Base-by-base conservation (phyloP, 306 rosid species). In the Vigna mungo region DNA sequence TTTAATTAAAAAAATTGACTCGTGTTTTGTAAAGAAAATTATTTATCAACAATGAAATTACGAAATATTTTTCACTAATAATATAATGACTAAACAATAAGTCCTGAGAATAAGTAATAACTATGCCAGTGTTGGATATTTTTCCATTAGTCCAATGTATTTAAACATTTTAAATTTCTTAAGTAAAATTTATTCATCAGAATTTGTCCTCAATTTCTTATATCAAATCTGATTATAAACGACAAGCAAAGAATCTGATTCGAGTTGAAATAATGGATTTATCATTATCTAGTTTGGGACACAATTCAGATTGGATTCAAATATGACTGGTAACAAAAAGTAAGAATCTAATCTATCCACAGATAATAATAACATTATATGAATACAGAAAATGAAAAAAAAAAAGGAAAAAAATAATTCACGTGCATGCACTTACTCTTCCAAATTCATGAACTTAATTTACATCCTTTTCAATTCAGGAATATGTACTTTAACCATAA, bases 381-480 rank as follows among this genome's bases (percentile, higher is more conserved):
- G 10, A 18, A 12, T 18, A 41, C 5, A 18, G 0, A 36, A 7
- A 37, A 63, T 9, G 1, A 34, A 9, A 7, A 34, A 13, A 1
- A 36, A 61, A 36, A 9, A n/a, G n/a, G n/a, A 8, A 0, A 36
- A 6, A 9, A n/a, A 10, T 1, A 13, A 8, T 27, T 0, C 32
- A 64, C 8, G 16, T 58, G 37, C 37, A 16, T 63, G 46, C 46
- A 41, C 13, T 1, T 0, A 39, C 51, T 32, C 48, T 10, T 18
- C 17, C 71, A 39, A 65, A 65, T 65, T 65, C 71, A 65, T 65
- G 34, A 65, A 65, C 52, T 18, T 64, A 64, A 10, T 37, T 37
- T 64, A 36, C 17, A 64, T 64, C 12, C 18, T 25, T 59, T 64
- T 18, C 44, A 30, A 16, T 36, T 15, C 7, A 7, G 25, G 69